Percentiles rank a stretch among this genome's conserved stretches.
Conservation (phyloP, 768 basidiomycete species). For the Mycena galericulata region DNA sequence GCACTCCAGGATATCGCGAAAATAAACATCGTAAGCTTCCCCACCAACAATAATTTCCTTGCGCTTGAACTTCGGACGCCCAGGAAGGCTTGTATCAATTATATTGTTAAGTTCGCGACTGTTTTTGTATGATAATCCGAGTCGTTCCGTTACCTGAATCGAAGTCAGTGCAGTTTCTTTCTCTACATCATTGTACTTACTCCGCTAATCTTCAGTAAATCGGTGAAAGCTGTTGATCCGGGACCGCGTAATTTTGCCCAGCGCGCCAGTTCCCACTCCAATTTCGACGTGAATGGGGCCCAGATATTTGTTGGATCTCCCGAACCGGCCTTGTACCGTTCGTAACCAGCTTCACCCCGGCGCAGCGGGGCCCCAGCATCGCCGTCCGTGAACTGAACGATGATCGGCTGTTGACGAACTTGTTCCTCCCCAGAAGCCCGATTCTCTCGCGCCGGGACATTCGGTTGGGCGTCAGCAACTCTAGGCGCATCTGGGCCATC, state of each 20-base stretch:
- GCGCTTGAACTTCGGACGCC: conserved; percentile 35
- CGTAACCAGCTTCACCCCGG: conserved; percentile 3
- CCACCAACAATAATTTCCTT: conserved; percentile 38
- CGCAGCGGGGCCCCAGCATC: conserved; percentile 5
- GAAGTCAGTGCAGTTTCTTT: neutral
- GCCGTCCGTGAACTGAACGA: conserved; percentile 3
- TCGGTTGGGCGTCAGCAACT: neutral
- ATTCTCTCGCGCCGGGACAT: neutral
- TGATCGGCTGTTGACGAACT: neutral
- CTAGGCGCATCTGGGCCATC: neutral
- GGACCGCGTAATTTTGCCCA: conserved; percentile 46
- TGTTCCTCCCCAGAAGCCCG: neutral
- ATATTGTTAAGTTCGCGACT: conserved; percentile 42
- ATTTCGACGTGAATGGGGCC: conserved; percentile 39
- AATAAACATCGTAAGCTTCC: conserved; percentile 41
- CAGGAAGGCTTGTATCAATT: conserved; percentile 42
- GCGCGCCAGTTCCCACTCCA: conserved; percentile 43
- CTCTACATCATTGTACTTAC: conserved; percentile 33
- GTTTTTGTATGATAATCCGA: conserved; percentile 44
- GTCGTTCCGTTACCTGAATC: conserved; percentile 27
- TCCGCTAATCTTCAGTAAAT: conserved; percentile 44
- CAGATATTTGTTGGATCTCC: conserved; percentile 5
- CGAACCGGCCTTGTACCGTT: neutral
- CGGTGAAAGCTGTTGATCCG: conserved; percentile 43
- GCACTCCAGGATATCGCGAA: conserved; percentile 45